Evolutionary conservation across 768 basidiomycete genomes (phyloP), one percentile per base, ranked within the genome.

Genomic region (Kondoa subrosea): DNA sequence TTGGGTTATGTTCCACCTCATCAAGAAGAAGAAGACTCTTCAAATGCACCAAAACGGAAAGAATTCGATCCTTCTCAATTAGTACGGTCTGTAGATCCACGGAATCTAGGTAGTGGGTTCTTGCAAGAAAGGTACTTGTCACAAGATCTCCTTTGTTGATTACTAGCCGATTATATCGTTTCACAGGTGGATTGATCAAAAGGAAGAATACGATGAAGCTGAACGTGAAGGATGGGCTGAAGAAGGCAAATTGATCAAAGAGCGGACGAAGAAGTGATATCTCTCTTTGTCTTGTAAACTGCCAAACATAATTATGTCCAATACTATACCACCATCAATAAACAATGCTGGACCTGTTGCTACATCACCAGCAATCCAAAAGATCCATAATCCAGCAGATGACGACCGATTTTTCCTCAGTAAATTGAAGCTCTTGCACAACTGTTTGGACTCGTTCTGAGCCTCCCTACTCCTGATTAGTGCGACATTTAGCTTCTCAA

Each of bases 1-100:
- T 89, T 88, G 0, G 95, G 95, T 17, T 92, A 89, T 78, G 82
- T 95, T 12, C 95, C 89, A 71, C 81, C 91, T 2, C 89, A 90
- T 76, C 82, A 0, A 32, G 61, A 63, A 30, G 3, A 3, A n/a
- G 61, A 63, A 32, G 61, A 63, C 40, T 21, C 40, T 8, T 50
- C 40, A 21, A 59, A 66, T 29, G 33, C 64, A 15, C 21, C n/a
- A 16, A 63, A 68, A 21, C 3, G 31, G 27, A n/a, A 32, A 27
- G 8, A 65, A 1, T 14, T 26, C 67, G 69, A 63, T 26, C 1
- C 29, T 56, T 32, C 65, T 1, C 26, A 50, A 32, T 14, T 30
- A 21, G 25, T 32, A 30, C n/a, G 65, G 2, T 4, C 25, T 14
- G 50, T 62, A n/a, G 72, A 66, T 21, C 21, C 57, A 21, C 33